phyloP scores from a whole-genome alignment of 1,284 basidiomycete species.

The Tilletia setariae region DNA sequence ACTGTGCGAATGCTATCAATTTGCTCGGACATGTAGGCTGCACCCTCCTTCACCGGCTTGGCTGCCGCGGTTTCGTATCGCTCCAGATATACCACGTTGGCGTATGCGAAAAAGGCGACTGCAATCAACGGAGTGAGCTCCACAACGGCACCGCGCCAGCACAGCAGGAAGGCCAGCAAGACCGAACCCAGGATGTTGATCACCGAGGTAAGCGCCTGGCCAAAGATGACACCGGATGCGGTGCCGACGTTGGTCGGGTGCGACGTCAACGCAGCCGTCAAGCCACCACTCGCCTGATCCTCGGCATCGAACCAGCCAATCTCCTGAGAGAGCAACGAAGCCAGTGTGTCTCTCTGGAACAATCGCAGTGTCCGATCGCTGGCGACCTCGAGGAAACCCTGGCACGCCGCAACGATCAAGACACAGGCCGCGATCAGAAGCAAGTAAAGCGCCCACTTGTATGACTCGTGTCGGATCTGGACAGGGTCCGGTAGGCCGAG shows the following conservation, averaged over 20 bases:
- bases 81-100: conserved; percentile 53
- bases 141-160: conserved; percentile 54
- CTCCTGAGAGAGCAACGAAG: conserved; percentile 44
- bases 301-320: conserved; percentile 51
- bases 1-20: conserved; percentile 56
- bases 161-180: conserved; percentile 55
- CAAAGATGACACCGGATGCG: conserved; percentile 55
- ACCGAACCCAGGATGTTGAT: conserved; percentile 54
- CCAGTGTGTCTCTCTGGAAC: conserved; percentile 39
- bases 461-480: conserved; percentile 28
- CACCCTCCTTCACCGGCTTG: conserved; percentile 42
- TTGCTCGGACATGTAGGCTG: conserved; percentile 55
- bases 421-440: conserved; percentile 33
- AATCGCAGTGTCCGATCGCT: conserved; percentile 40
- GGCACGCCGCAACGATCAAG: conserved; percentile 31
- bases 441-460: conserved; percentile 44
- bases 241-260: conserved; percentile 55
- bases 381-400: conserved; percentile 44
- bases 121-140: conserved; percentile 52
- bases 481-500: conserved; percentile 28
- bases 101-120: conserved; percentile 37
- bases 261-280: conserved; percentile 54
- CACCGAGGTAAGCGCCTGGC: conserved; percentile 51
- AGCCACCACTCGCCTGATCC: conserved; percentile 53
- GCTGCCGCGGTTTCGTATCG: conserved; percentile 49